Conservation (phyloP, 805 yeast genomes). For the Yarrowia sp. region DNA sequence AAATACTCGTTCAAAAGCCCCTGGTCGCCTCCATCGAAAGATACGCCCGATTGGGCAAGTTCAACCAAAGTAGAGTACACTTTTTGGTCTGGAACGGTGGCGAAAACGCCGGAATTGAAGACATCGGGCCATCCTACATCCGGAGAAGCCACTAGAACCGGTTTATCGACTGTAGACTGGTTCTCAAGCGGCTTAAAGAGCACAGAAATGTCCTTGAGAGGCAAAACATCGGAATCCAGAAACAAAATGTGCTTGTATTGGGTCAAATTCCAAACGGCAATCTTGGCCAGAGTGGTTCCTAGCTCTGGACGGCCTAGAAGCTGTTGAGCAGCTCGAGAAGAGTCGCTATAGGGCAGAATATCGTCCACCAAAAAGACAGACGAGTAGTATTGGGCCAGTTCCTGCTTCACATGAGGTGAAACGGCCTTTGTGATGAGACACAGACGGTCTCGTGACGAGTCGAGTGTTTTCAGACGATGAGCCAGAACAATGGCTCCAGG, state of each 20-base stretch:
- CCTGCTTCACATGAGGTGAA: conserved; percentile 26
- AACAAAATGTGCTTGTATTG: conserved; percentile 45
- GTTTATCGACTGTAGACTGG: conserved; percentile 4
- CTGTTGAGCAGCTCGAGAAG: background rate
- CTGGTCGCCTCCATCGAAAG: conserved; percentile 91
- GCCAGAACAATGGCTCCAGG: conserved; percentile 54
- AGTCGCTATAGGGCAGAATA: conserved; percentile 29
- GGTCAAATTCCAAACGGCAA: conserved; percentile 51
- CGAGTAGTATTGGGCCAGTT: conserved; percentile 32
- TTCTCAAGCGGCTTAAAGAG: conserved; percentile 31
- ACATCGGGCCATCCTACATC: conserved; percentile 93
- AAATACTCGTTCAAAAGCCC: conserved; percentile 81
- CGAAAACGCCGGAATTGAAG: conserved; percentile 76
- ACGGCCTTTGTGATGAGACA: conserved; percentile 36
- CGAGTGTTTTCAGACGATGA: conserved; percentile 34
- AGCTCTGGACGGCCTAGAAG: conserved; percentile 50
- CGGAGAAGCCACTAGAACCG: conserved; percentile 49
- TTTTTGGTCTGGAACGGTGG: conserved; percentile 50
- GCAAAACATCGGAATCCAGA: conserved; percentile 55
- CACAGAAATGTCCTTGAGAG: conserved; percentile 38
- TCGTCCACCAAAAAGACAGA: conserved; percentile 35
- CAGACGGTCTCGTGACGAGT: conserved; percentile 32
- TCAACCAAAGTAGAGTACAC: conserved; percentile 45
- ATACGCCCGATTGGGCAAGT: conserved; percentile 35
- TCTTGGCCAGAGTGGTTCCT: conserved; percentile 48